phyloP scores from a whole-genome alignment of 2,329 filamentous ascomycete genomes.

The Juglanconis juglandina region DNA sequence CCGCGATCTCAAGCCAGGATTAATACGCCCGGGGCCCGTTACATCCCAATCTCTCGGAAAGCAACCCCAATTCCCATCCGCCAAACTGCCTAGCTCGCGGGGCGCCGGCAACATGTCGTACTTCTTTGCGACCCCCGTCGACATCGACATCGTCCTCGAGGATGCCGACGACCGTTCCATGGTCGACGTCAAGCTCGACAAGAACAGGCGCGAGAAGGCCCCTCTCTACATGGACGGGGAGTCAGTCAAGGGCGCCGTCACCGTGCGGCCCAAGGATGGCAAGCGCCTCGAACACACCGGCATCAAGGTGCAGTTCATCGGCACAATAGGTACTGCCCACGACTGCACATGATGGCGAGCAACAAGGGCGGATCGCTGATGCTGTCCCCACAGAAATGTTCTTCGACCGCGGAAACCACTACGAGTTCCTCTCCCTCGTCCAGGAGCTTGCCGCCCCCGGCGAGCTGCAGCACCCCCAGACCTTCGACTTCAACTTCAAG shows the following conservation, averaged over 20 bases:
- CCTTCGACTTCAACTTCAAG: constrained; percentile 99
- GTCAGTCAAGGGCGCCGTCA: constrained; percentile 94
- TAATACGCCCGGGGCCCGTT: too few relatives aligned
- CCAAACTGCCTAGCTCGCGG: constrained; percentile 17
- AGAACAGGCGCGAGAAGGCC: constrained; percentile 94
- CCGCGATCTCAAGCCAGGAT: not conserved
- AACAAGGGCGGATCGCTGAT: not conserved
- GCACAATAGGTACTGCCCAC: constrained; percentile 77
- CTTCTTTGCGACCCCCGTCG: constrained; percentile 96
- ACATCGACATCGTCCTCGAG: constrained; percentile 97
- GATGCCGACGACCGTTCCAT: constrained; percentile 91
- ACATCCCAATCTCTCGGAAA: not conserved
- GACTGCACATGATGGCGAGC: too few relatives aligned
- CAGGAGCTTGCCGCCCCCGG: constrained; percentile 96
- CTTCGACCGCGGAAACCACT: constrained; percentile 98
- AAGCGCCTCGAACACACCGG: constrained; percentile 97
- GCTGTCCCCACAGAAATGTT: constrained; percentile 80
- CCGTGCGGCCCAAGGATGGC: constrained; percentile 93
- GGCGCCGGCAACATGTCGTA: constrained; percentile 70
- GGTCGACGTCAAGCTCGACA: constrained; percentile 97
- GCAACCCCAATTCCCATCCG: constrained; percentile 9
- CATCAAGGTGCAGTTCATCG: constrained; percentile 99
- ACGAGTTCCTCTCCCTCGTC: constrained; percentile 95
- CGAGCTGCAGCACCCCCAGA: constrained; percentile 97
- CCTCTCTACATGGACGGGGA: constrained; percentile 97